These are phyloP conservation scores for Cyberlindnera amylophila DNA, from an alignment of 805 yeast genomes.

Conservation along the genomic window DNA sequence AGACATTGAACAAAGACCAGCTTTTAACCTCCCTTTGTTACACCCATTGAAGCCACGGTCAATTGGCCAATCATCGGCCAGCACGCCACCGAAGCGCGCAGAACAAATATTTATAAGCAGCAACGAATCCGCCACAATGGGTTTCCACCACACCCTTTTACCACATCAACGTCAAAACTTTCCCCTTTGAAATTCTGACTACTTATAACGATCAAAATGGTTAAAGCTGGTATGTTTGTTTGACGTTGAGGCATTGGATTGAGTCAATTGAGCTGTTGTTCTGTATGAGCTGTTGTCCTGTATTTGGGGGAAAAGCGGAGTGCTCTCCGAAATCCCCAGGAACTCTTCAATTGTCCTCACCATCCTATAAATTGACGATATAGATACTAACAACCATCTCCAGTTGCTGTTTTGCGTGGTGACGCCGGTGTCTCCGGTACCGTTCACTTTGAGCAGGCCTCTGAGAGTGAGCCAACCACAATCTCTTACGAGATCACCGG, in stretches of 20 bases:
- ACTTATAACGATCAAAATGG: conserved; percentile 21
- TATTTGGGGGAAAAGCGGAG: too few species aligned
- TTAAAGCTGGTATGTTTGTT: conserved; percentile 27
- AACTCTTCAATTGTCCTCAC: too few species aligned
- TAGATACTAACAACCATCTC: too few species aligned
- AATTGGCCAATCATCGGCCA: not conserved
- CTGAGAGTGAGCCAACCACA: conserved; percentile 80
- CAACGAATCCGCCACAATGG: conserved; percentile 1
- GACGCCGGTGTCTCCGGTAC: conserved; percentile 85
- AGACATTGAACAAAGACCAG: too few species aligned
- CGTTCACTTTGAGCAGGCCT: conserved; percentile 80
- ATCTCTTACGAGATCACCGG: conserved; percentile 87
- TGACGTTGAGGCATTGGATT: not conserved
- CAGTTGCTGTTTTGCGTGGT: conserved; percentile 95
- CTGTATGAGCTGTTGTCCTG: too few species aligned
- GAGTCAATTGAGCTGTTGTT: not conserved
- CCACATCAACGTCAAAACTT: too few species aligned
- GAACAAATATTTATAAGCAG: conserved; percentile 9
- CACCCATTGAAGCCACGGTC: not conserved
- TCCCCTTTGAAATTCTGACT: too few species aligned
- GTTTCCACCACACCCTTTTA: too few species aligned
- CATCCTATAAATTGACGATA: too few species aligned
- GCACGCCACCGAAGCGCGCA: not conserved
- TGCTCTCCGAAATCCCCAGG: too few species aligned
- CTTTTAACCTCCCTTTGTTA: not conserved